Conservation (phyloP, 768 basidiomycete genomes). For the Suillus americanus region DNA sequence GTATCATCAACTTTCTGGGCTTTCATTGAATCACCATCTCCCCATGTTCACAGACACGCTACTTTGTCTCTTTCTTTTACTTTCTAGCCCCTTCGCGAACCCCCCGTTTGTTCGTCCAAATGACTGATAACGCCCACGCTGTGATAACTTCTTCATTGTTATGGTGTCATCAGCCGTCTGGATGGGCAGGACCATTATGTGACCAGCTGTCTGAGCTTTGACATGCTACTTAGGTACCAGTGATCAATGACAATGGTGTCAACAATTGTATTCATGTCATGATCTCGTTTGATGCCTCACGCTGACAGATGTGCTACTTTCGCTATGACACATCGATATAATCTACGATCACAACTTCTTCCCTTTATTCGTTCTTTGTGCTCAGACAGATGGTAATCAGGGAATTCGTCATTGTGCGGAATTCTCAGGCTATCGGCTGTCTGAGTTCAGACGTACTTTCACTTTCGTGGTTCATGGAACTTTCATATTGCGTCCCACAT, state of each 20-base stretch:
- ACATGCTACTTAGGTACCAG: background rate
- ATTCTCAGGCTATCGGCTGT: background rate
- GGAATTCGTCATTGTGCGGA: background rate
- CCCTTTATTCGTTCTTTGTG: background rate
- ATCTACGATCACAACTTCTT: background rate
- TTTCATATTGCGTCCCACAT: background rate
- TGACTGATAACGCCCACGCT: background rate
- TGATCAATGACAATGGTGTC: background rate
- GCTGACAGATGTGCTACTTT: background rate
- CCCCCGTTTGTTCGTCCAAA: background rate
- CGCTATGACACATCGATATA: background rate
- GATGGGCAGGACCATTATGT: background rate
- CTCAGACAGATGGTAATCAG: background rate
- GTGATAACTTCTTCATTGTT: too few species aligned
- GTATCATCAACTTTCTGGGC: too few species aligned
- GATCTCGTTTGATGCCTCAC: background rate
- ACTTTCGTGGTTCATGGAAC: background rate
- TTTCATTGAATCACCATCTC: too few species aligned
- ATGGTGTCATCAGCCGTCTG: background rate
- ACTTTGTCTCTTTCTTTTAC: too few species aligned
- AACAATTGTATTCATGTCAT: background rate
- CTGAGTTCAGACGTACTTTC: background rate
- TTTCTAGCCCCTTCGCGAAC: too few species aligned
- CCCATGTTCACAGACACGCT: too few species aligned
- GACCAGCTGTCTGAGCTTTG: background rate